Evolutionary conservation across 805 yeast species (phyloP), one percentile per base, ranked within the genome.

Genomic region (Suhomyces pyralidae): DNA sequence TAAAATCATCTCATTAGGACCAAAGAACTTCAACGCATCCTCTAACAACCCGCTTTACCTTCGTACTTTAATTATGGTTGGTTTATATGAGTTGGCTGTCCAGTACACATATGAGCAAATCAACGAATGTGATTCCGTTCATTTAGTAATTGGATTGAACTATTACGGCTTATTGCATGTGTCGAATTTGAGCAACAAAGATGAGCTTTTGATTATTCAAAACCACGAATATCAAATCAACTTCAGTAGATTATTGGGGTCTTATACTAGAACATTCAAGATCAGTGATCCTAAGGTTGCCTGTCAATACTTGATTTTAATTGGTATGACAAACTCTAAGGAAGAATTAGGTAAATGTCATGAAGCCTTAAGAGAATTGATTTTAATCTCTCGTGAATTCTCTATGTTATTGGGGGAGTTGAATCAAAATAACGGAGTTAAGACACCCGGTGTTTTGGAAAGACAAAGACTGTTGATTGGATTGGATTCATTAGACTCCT

Each of bases 251-350:
- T 67, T 90, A 49, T 61, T 94, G 47, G 96, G 96, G 0, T 82
- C 85, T 19, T 93, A 90, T 69, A 88, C 94, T 9, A 80, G 91
- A 56, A 82, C 85, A 15, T 93, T 94, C 76, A 85, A 91, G 61
- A 81, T 82, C 53, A 82, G 93, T 40, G 96, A 91, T 70, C 96
- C 98, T 22, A 82, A 85, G 61, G 89, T 87, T 52, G 97, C 97
- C 0, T 88, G 89, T n/a, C 97, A 93, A 66, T 94, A 94, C 64
- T 70, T 93, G 49, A 78, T 88, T 24, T 73, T 88, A 59, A 84
- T 91, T 25, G 85, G 89, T 46, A 61, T 90, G 59, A 63, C 73
- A 5, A 49, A 66, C 22, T 63, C 68, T 2, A 63, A 71, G 22
- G 72, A 76, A 30, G 86, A 85, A 56, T 68, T 78, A 2, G 72